These are phyloP conservation scores for Jackrogersella multiformis DNA, from an alignment of 495 filamentous ascomycete genomes.

Conservation along the genomic window DNA sequence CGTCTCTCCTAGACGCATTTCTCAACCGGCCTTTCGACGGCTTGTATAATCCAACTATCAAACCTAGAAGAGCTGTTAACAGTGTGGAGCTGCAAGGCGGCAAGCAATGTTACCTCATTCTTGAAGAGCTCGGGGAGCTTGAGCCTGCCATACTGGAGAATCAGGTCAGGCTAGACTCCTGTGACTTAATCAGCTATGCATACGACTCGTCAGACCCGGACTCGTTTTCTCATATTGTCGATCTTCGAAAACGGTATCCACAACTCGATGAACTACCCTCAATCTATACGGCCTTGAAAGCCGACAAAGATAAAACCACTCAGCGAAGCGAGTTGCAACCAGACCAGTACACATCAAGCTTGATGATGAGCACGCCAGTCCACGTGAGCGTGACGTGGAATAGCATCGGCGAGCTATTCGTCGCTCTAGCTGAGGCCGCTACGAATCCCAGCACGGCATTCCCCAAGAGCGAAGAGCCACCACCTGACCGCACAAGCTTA, in stretches of 20 bases:
- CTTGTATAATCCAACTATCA: conserved; percentile 94
- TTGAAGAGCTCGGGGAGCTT: conserved; percentile 94
- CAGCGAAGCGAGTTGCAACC: conserved; percentile 91
- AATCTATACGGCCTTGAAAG: conserved; percentile 91
- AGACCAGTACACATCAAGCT: conserved; percentile 83
- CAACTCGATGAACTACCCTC: conserved; percentile 87
- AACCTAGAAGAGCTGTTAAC: conserved; percentile 91
- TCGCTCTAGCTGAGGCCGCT: conserved; percentile 84
- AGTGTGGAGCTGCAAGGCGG: conserved; percentile 95
- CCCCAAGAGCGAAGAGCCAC: conserved; percentile 84
- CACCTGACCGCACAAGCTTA: conserved; percentile 80
- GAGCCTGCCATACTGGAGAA: conserved; percentile 95
- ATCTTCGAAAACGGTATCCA: conserved; percentile 77
- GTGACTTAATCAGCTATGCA: conserved; percentile 92
- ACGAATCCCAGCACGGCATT: conserved; percentile 87
- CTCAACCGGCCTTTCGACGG: conserved; percentile 85
- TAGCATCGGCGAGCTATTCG: conserved; percentile 90
- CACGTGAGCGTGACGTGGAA: conserved; percentile 95
- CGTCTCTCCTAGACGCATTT: conserved; percentile 87
- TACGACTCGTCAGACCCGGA: conserved; percentile 97
- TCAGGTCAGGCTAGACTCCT: conserved; percentile 86
- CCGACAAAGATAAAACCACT: conserved; percentile 91
- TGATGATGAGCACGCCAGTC: conserved; percentile 85
- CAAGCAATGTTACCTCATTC: conserved; percentile 95
- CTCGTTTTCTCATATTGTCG: conserved; percentile 89